phyloP scores from a whole-genome alignment of 2,329 filamentous ascomycete species.

The Penicillium polonicum region DNA sequence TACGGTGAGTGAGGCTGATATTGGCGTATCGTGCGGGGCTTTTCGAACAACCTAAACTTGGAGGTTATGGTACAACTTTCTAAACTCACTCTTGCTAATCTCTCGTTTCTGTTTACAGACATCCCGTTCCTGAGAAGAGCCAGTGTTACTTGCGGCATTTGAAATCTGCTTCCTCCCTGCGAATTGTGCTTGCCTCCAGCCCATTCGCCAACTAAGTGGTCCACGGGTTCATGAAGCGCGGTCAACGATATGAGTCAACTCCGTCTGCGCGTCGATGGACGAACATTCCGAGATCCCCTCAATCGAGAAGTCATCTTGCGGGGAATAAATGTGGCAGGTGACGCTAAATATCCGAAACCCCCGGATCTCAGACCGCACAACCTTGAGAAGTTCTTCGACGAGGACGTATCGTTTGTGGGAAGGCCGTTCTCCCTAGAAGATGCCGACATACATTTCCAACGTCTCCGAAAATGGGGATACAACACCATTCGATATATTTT shows the following conservation, averaged over 20 bases:
- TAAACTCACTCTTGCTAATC: neutral
- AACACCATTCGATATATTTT: slow-evolving; percentile 97
- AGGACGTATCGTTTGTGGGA: slow-evolving; percentile 85
- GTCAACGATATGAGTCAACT: slow-evolving; percentile 42
- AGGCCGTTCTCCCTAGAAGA: slow-evolving; percentile 82
- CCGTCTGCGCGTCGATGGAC: slow-evolving; percentile 79
- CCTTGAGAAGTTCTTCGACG: slow-evolving; percentile 79
- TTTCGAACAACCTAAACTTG: neutral
- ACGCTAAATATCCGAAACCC: slow-evolving; percentile 81
- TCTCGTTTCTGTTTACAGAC: neutral
- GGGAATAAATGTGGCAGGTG: slow-evolving; percentile 90
- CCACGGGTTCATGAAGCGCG: neutral
- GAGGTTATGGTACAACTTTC: neutral
- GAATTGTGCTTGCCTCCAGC: no score
- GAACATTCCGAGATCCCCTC: slow-evolving; percentile 74
- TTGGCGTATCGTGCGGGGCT: neutral
- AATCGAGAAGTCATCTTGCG: slow-evolving; percentile 84
- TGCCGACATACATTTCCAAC: slow-evolving; percentile 79
- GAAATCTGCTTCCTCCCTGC: neutral
- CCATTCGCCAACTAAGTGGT: neutral
- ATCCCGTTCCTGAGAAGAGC: neutral
- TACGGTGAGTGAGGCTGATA: neutral
- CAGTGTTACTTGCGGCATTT: neutral
- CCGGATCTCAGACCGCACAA: slow-evolving; percentile 81
- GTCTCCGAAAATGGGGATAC: slow-evolving; percentile 85